Evolutionary conservation across 306 rosid species (phyloP).

Genomic region (Lathyrus sativus): DNA sequence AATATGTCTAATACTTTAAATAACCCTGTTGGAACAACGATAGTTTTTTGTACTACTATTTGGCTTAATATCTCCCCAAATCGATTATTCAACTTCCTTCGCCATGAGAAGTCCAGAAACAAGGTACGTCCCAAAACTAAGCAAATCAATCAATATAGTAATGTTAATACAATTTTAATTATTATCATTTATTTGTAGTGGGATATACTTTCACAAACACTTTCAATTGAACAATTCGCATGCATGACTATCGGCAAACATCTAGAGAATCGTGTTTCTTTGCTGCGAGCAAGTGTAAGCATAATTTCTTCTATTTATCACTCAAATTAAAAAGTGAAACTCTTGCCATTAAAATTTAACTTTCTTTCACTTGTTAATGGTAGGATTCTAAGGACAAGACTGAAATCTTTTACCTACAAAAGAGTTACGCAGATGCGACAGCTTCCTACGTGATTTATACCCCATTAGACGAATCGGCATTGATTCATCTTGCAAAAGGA

Average conservation of each 20-base stretch:
- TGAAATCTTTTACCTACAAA: slow-evolving; percentile 51
- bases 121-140: slow-evolving; percentile 37
- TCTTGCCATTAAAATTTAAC: neutral
- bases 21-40: slow-evolving; percentile 28
- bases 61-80: slow-evolving; percentile 42
- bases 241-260: slow-evolving; percentile 41
- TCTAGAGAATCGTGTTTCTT: slow-evolving; percentile 50
- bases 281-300: slow-evolving; percentile 50
- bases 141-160: no score
- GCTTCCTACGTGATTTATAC: slow-evolving; percentile 57
- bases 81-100: slow-evolving; percentile 52
- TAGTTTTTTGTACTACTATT: slow-evolving; percentile 47
- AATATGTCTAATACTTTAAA: neutral
- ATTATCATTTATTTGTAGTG: slow-evolving; percentile 38
- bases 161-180: neutral
- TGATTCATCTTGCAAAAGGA: slow-evolving; percentile 44
- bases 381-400: slow-evolving; percentile 42
- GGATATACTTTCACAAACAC: slow-evolving; percentile 51
- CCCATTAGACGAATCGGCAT: slow-evolving; percentile 44
- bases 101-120: slow-evolving; percentile 40
- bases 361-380: neutral
- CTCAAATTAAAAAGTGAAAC: no score
- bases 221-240: slow-evolving; percentile 34
- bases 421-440: slow-evolving; percentile 48
- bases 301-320: neutral